phyloP scores from a whole-genome alignment of 2,329 filamentous ascomycete genomes.

The Pseudogymnoascus sp. region DNA sequence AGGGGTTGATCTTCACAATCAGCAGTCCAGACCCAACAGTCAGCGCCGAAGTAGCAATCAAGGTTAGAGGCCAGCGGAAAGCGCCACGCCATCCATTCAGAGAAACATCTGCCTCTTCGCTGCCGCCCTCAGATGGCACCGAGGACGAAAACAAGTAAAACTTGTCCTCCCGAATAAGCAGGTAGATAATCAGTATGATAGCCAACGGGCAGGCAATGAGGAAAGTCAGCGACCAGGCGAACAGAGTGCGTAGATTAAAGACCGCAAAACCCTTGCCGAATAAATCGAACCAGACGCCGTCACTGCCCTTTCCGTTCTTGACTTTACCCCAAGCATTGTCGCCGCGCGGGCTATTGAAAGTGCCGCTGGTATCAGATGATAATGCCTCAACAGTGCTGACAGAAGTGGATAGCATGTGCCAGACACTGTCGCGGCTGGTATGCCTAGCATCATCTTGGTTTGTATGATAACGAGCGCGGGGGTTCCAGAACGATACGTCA shows the following conservation, averaged over 20 bases:
- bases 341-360: constrained; percentile 54
- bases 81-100: constrained; percentile 75
- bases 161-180: constrained; percentile 66
- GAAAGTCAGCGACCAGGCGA: constrained; percentile 77
- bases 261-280: constrained; percentile 74
- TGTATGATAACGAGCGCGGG: constrained; percentile 83
- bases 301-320: constrained; percentile 56
- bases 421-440: constrained; percentile 62
- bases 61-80: constrained; percentile 72
- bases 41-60: constrained; percentile 59
- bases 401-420: constrained; percentile 91
- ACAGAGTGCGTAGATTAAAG: constrained; percentile 73
- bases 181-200: constrained; percentile 59
- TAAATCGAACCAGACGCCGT: constrained; percentile 89
- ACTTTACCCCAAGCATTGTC: constrained; percentile 53
- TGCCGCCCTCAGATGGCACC: constrained; percentile 48
- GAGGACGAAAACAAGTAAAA: constrained; percentile 76
- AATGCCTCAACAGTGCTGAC: constrained; percentile 66
- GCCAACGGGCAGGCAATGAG: constrained; percentile 72
- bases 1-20: constrained; percentile 74
- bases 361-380: constrained; percentile 57
- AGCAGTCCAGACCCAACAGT: constrained; percentile 67
- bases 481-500: constrained; percentile 86
- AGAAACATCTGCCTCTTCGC: constrained; percentile 52
- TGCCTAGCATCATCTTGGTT: constrained; percentile 78